Evolutionary conservation across 2,329 filamentous ascomycete species (phyloP), one percentile per base, ranked within the genome.

Genomic region (Aspergillus melleus): DNA sequence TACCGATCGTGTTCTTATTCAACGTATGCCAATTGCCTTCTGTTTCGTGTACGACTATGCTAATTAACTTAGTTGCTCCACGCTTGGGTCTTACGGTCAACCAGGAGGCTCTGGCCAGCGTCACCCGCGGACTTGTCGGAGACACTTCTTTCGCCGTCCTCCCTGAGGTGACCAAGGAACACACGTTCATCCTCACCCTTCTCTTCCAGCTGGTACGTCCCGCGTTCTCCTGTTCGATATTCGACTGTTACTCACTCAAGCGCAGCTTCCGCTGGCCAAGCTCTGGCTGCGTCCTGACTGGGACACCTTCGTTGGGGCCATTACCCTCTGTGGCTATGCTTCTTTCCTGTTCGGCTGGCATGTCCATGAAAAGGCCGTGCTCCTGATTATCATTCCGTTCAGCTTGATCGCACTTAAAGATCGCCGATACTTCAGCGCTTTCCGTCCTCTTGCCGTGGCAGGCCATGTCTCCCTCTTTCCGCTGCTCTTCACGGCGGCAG

Each of bases 331-430:
- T 71, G 95, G 91, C 60, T 99, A 97, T 72, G 90, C 94, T 0
- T 97, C 94, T 0, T 99, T 99, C 79, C 83, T 99, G 10, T 98
- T 98, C 68, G 94, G 95, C 58, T 99, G 94, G 92, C 95, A 99
- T 72, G 95, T 99, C 9, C 95, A 99, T 70, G 95, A 99, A 74
- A 99, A 99, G 77, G 95, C 95, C 1, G 90, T 99, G 59, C 84
- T 99, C 22, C 85, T 98, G 20, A 90, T 98, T 71, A 92, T 99
- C 66, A 90, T 98, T 52, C 95, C 95, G 0, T 98, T 98, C 81
- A 96, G 91, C 67, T 84, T 99, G 62, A 89, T 98, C 61, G 93
- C 94, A 0, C 85, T 98, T 54, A 90, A 90, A 73, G 93, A 98
- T 74, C 87, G 95, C 54, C 88, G 95, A 26, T 93, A 96, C 72